These are phyloP conservation scores for Crithidia expoeki DNA, from an alignment of 208 protist species.

Conservation along the genomic window DNA sequence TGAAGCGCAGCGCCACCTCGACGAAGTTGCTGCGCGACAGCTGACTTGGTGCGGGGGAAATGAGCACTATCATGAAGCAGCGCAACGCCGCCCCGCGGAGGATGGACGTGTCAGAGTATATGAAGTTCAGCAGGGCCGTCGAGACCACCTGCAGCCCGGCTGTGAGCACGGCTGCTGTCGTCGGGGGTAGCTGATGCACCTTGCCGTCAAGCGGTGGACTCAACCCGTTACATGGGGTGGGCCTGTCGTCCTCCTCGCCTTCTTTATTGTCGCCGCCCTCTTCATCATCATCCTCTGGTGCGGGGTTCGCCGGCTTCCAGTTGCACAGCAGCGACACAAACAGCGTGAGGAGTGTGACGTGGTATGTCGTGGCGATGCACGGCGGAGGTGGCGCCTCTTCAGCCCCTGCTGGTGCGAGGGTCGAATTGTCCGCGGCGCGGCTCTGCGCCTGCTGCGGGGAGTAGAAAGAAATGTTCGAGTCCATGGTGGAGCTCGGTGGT, in stretches of 20 bases:
- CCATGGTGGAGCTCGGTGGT: constrained; percentile 7
- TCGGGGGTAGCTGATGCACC: constrained; percentile 36
- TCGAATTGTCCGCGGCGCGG: background rate
- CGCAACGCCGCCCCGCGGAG: constrained; percentile 69
- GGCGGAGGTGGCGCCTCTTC: constrained; percentile 9
- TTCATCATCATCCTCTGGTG: background rate
- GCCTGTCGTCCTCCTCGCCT: background rate
- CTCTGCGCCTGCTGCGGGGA: constrained; percentile 10
- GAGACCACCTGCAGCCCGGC: constrained; percentile 32
- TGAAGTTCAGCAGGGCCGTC: constrained; percentile 41
- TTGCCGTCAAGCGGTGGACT: constrained; percentile 33
- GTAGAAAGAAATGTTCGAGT: constrained; percentile 3
- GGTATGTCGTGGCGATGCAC: constrained; percentile 38
- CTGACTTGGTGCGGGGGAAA: constrained; percentile 37
- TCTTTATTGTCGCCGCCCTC: background rate
- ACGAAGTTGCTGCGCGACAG: constrained; percentile 45
- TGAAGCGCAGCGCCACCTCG: constrained; percentile 35
- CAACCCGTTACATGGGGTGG: constrained; percentile 10
- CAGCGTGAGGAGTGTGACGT: constrained; percentile 43
- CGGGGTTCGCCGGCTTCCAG: constrained; percentile 29
- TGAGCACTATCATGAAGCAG: constrained; percentile 64
- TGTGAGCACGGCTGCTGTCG: constrained; percentile 31
- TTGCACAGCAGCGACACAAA: constrained; percentile 58
- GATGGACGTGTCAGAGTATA: constrained; percentile 44
- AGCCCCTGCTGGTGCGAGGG: background rate